Percentiles rank a stretch among this genome's conserved stretches.
phyloP scores from a whole-genome alignment of 164 flowering plant genomes.

The Brasenia schreberi region DNA sequence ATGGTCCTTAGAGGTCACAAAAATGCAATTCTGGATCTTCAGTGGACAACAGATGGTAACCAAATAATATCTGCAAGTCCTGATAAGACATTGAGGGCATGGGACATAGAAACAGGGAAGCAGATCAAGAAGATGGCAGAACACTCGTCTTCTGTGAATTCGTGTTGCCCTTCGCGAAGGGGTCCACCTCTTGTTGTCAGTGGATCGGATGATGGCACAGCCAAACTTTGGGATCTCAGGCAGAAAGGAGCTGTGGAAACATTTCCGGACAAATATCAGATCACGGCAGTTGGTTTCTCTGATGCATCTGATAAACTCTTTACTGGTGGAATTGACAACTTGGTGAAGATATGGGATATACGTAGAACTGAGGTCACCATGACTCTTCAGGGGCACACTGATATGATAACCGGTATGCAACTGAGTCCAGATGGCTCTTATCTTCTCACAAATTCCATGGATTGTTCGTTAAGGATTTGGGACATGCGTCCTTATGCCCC shows the following conservation, averaged over 20 bases:
- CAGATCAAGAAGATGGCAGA: constrained; percentile 95
- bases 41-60: constrained; percentile 94
- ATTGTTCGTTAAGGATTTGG: constrained; percentile 88
- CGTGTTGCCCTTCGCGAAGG: constrained; percentile 85
- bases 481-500: constrained; percentile 99
- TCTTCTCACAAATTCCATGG: constrained; percentile 93
- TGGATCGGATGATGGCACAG: constrained; percentile 99
- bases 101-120: constrained; percentile 97
- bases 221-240: constrained; percentile 95
- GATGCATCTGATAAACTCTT: constrained; percentile 94
- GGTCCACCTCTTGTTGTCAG: constrained; percentile 96
- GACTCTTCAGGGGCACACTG: constrained; percentile 92
- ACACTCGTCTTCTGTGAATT: constrained; percentile 80
- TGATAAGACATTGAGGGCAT: constrained; percentile 87
- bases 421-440: constrained; percentile 99
- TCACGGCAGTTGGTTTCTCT: constrained; percentile 85
- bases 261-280: constrained; percentile 91
- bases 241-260: constrained; percentile 93
- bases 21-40: constrained; percentile 89
- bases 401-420: constrained; percentile 88
- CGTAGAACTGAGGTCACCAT: constrained; percentile 77
- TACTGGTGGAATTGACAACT: constrained; percentile 88
- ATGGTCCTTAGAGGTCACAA: constrained; percentile 95
- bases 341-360: constrained; percentile 68
- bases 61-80: constrained; percentile 96